Conservation (phyloP, 2,329 filamentous ascomycete species). For the Acephala macrosclerotiorum region DNA sequence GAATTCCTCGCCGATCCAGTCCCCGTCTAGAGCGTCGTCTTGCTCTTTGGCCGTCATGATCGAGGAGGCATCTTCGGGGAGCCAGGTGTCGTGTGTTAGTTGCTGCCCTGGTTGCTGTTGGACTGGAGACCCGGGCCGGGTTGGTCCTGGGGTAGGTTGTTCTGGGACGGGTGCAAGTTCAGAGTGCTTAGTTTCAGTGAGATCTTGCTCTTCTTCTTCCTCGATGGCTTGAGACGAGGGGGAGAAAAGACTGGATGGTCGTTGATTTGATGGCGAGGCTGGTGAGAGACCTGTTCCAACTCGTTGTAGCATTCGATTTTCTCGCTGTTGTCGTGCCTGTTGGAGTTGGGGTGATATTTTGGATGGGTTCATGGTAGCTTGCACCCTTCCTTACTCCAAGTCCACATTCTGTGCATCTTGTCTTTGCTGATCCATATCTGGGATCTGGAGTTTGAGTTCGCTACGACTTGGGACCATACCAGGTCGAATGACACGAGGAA, state of each 20-base stretch:
- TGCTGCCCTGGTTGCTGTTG: neutral
- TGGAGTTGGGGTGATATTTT: slow-evolving; percentile 36
- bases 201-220: slow-evolving; percentile 25
- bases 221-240: slow-evolving; percentile 26
- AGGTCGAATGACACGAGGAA: slow-evolving; percentile 59
- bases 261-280: slow-evolving; percentile 9
- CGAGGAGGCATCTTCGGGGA: slow-evolving; percentile 34
- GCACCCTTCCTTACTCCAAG: slow-evolving; percentile 51
- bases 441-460: slow-evolving; percentile 46
- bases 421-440: slow-evolving; percentile 44
- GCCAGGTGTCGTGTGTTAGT: slow-evolving; percentile 17
- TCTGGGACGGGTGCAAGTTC: slow-evolving; percentile 15
- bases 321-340: slow-evolving; percentile 33
- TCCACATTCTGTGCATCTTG: slow-evolving; percentile 49
- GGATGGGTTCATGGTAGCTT: slow-evolving; percentile 38
- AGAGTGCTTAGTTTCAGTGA: slow-evolving; percentile 2
- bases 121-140: neutral
- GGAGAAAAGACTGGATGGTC: slow-evolving; percentile 19
- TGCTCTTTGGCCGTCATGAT: slow-evolving; percentile 31
- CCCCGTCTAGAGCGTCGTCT: slow-evolving; percentile 27
- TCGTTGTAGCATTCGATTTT: slow-evolving; percentile 30
- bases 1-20: slow-evolving; percentile 32
- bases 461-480: slow-evolving; percentile 58
- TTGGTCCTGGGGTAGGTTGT: slow-evolving; percentile 7
- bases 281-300: slow-evolving; percentile 18